phyloP scores from a whole-genome alignment of 345 rosid species.

The Noccaea caerulescens region DNA sequence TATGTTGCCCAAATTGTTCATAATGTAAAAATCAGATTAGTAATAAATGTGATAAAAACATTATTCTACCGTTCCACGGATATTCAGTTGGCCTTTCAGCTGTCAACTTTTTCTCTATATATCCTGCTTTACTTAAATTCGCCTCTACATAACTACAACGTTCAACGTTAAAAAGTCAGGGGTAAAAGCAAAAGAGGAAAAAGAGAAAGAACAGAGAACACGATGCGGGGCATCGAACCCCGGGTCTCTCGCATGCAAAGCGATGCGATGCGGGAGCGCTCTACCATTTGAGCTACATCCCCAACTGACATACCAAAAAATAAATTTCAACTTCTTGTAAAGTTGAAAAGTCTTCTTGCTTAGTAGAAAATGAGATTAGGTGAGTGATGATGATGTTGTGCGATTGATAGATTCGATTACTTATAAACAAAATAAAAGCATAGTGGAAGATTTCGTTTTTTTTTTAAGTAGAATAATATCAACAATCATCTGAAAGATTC shows the following conservation, averaged over 20 bases:
- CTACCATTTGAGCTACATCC: conserved; percentile 26
- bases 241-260: too few relatives aligned
- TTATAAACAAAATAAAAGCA: background rate
- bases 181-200: conserved; percentile 17
- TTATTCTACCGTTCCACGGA: conserved; percentile 8
- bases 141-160: conserved; percentile 11
- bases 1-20: background rate
- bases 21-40: background rate
- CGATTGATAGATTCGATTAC: conserved; percentile 30
- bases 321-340: background rate
- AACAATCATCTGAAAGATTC: conserved; percentile 40
- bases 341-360: background rate
- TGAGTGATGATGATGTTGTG: conserved; percentile 9
- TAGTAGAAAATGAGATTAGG: background rate
- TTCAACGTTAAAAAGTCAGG: background rate
- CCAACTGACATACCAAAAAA: background rate
- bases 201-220: background rate
- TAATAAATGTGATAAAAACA: background rate
- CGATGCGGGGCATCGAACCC: too few relatives aligned
- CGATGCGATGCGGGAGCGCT: too few relatives aligned
- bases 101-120: conserved; percentile 22
- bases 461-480: conserved; percentile 12
- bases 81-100: conserved; percentile 32
- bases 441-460: conserved; percentile 27
- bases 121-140: conserved; percentile 19